phyloP scores from a whole-genome alignment of 306 rosid genomes.

The Vigna reflexopilosa region DNA sequence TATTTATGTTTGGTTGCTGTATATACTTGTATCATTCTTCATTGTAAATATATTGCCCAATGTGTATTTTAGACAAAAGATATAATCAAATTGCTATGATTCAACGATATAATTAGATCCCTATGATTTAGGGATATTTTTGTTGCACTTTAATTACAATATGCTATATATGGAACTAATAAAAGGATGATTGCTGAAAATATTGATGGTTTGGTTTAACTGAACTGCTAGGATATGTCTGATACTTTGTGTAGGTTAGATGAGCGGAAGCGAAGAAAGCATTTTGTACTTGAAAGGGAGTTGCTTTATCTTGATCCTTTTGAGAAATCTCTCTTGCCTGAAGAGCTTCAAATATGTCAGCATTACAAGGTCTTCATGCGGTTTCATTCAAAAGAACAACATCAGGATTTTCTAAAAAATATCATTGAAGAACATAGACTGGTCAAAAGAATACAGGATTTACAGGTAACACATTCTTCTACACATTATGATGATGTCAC shows the following conservation, averaged over 20 bases:
- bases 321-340: constrained; percentile 70
- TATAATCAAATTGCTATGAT: no score
- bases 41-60: no score
- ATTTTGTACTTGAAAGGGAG: constrained; percentile 77
- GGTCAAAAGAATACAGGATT: constrained; percentile 76
- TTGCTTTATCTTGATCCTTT: constrained; percentile 77
- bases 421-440: constrained; percentile 77
- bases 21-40: no score
- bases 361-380: constrained; percentile 77
- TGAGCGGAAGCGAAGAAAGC: constrained; percentile 85
- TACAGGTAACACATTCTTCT: constrained; percentile 63
- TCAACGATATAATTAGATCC: no score
- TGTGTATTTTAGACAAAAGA: no score
- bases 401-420: constrained; percentile 64
- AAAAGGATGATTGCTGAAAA: no score
- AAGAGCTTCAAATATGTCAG: constrained; percentile 71
- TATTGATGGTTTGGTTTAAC: neutral
- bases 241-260: constrained; percentile 74
- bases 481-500: neutral
- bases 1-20: no score
- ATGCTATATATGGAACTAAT: no score
- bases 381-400: constrained; percentile 82
- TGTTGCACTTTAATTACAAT: no score
- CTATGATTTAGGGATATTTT: no score
- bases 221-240: neutral